phyloP scores from a whole-genome alignment of 441 rosid genomes.

The Mallotus japonicus region DNA sequence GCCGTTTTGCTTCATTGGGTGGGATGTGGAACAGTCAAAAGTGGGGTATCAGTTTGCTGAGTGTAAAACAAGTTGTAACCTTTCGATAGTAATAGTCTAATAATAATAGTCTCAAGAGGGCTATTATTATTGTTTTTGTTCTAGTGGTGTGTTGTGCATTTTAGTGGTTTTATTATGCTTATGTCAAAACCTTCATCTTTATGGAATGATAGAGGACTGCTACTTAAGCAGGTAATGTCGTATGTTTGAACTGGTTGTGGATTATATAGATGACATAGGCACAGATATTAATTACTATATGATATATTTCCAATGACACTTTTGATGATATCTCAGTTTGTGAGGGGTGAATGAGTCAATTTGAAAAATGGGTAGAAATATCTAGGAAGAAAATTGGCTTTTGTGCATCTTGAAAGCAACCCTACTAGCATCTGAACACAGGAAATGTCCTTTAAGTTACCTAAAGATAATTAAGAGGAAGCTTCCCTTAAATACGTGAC shows the following conservation, averaged over 20 bases:
- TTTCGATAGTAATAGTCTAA: too few species aligned
- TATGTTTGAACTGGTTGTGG: background rate
- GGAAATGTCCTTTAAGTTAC: constrained; percentile 7
- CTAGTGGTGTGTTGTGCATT: too few species aligned
- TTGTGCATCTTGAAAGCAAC: constrained; percentile 14
- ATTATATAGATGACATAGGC: too few species aligned
- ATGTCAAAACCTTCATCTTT: background rate
- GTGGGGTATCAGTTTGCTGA: background rate
- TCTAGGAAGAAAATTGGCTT: background rate
- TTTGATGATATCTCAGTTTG: background rate
- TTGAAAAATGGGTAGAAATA: constrained; percentile 4
- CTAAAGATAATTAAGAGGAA: background rate
- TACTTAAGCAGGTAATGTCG: background rate
- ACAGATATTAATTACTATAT: too few species aligned
- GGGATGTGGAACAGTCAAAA: background rate
- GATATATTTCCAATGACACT: background rate
- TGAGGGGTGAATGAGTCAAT: constrained; percentile 11
- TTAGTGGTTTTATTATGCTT: too few species aligned
- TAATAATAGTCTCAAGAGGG: background rate
- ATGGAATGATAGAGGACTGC: background rate
- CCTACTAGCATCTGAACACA: background rate
- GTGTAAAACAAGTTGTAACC: background rate
- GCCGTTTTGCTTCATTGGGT: background rate
- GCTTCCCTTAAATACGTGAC: background rate
- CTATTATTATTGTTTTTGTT: too few species aligned